phyloP scores from a whole-genome alignment of 768 basidiomycete genomes.

The Amanita muscaria region DNA sequence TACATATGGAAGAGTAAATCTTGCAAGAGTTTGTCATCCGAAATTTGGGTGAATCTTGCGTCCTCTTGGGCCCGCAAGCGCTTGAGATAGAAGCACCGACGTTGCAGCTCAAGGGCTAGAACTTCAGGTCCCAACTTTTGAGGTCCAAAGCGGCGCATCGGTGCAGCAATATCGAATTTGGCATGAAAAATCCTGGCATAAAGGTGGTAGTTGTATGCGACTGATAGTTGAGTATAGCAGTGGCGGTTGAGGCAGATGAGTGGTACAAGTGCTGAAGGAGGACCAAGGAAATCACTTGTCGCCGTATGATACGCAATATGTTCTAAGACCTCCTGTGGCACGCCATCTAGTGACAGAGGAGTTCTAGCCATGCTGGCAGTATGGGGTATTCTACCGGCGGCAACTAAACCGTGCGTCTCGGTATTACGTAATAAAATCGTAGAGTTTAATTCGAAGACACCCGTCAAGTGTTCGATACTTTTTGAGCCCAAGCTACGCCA shows the following conservation, averaged over 20 bases:
- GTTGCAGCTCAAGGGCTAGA: conserved; percentile 55
- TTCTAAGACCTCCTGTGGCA: conserved; percentile 76
- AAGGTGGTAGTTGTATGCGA: conserved; percentile 50
- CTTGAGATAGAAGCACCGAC: conserved; percentile 50
- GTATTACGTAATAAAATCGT: conserved; percentile 14
- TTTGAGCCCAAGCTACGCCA: conserved; percentile 36
- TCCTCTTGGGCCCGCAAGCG: conserved; percentile 41
- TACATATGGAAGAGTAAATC: conserved; percentile 62
- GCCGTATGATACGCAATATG: conserved; percentile 64
- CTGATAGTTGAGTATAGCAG: conserved; percentile 41
- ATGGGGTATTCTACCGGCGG: not conserved
- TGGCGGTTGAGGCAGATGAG: conserved; percentile 43
- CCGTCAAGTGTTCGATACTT: conserved; percentile 36
- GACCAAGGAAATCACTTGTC: conserved; percentile 44
- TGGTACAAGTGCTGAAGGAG: conserved; percentile 49
- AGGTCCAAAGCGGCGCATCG: conserved; percentile 39
- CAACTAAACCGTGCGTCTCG: not conserved
- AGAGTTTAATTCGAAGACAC: conserved; percentile 32
- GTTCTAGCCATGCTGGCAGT: conserved; percentile 17
- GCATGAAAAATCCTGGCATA: conserved; percentile 60
- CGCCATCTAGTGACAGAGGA: conserved; percentile 32
- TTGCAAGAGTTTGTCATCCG: conserved; percentile 22
- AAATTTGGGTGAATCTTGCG: conserved; percentile 20
- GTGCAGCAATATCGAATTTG: conserved; percentile 57
- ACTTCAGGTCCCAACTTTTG: conserved; percentile 29